Evolutionary conservation across 345 rosid genomes (phyloP), one percentile per base, ranked within the genome.

Genomic region (Aegle marmelos): DNA sequence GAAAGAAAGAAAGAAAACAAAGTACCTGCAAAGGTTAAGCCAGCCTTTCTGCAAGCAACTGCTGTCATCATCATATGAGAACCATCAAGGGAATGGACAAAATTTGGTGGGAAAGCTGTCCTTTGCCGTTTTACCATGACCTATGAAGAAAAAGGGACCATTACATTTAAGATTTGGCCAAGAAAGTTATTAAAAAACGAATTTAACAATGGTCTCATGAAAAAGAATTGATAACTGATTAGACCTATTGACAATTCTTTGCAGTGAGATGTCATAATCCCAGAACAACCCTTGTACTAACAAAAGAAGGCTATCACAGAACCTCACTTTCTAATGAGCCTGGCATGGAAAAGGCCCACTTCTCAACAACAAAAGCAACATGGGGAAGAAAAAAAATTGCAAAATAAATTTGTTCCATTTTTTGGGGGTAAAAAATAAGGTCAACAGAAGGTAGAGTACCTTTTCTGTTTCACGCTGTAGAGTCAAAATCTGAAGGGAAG

Each of bases 61-160:
- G 98, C 97, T 78, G 98, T 97, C 99, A 97, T 94, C 99, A 97
- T 97, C 99, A 97, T 97, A 82, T 97, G 99, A 77, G 98, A 93
- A 64, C 98, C 94, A 80, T 97, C 99, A 25, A 97, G 94, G 67
- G 98, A 97, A 86, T 97, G 99, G 58, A 97, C 93, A 86, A 93
- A 97, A 86, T 97, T 97, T 76, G 99, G 99, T 54, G 98, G 97
- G 79, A 97, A 97, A 71, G 99, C 98, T 36, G 99, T 97, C 82
- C 90, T 85, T 79, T 97, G 99, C 71, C 98, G 82, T 86, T 89
- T 90, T 79, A 85, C 92, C 87, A 93, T 83, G 78, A 97, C 89
- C 98, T 97, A 75, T 37, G 56, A 74, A 48, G 75, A 60, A 16
- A 61, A 58, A 58, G 54, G 10, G 68, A 59, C 19, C 45, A 76